Conservation (phyloP, 2,329 filamentous ascomycete genomes). For the Arthrinium puccinioides region DNA sequence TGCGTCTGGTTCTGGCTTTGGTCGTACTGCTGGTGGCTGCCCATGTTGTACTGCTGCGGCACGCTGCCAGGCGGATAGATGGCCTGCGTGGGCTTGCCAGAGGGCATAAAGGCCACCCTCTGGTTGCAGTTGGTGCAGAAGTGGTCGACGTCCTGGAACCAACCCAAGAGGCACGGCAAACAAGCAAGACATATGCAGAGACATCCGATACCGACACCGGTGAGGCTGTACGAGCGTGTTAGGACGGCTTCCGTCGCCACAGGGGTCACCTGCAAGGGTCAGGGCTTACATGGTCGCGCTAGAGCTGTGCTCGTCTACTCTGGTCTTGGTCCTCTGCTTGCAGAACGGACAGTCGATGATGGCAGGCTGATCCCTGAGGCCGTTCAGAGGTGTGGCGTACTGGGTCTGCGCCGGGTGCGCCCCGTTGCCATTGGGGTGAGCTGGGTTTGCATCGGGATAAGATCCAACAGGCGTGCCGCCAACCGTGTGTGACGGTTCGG, state of each 20-base stretch:
- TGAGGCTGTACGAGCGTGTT: background rate
- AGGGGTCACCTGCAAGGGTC: background rate
- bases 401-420: background rate
- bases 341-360: constrained; percentile 11
- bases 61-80: background rate
- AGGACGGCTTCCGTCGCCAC: background rate
- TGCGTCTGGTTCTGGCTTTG: constrained; percentile 1
- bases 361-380: constrained; percentile 2
- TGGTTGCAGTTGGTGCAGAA: constrained; percentile 7
- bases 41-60: constrained; percentile 6
- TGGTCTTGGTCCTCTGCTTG: constrained; percentile 4
- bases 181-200: constrained; percentile 8
- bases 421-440: too few species aligned
- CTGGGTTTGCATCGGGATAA: too few species aligned
- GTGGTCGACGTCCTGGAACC: constrained; percentile 8
- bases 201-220: constrained; percentile 6
- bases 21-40: constrained; percentile 4
- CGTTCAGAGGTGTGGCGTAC: constrained; percentile 1
- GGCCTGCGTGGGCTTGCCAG: constrained; percentile 5
- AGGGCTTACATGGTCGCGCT: constrained; percentile 8
- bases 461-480: too few species aligned
- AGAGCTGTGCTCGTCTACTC: constrained; percentile 7
- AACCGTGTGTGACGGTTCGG: too few species aligned
- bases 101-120: constrained; percentile 4
- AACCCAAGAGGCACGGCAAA: constrained; percentile 7